Evolutionary conservation across 352 stramenopile species (phyloP), one percentile per base, ranked within the genome.

Genomic region (Globisporangium yorkense): DNA sequence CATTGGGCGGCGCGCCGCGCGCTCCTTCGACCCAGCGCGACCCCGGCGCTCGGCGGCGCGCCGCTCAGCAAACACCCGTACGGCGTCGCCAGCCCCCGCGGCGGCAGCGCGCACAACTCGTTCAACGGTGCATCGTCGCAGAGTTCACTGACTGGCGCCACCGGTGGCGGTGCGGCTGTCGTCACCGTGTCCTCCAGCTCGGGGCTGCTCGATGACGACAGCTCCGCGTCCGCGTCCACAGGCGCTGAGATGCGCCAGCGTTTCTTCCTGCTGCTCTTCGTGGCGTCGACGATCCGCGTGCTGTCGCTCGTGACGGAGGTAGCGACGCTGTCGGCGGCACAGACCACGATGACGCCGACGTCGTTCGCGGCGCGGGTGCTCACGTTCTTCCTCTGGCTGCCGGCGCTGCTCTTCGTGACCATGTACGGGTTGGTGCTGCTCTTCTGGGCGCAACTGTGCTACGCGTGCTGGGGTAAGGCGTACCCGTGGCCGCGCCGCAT

Each of bases 341-440:
- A 69, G 33, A 65, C 59, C 9, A 64, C 77, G n/a, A 72, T 77
- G 39, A 65, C 67, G 18, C 33, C 58, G 8, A 71, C 71, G 6
- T 81, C 72, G 21, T 55, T 84, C 27, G 75, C 77, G 65, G 69
- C 64, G 56, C 68, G 71, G 8, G 56, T 91, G 53, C 66, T 86
- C 33, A 67, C 70, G 39, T 59, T 90, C 41, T 87, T 93, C 60
- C 61, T 90, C 18, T 89, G 82, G 75, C 68, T 93, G 15, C 84
- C 84, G 29, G 77, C 76, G 56, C 81, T 93, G 66, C 71, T 93
- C n/a, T 93, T 91, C 51, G 71, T 91, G 62, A 86, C 77, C 58
- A 93, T 88, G 76, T 91, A 93, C 54, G 80, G 77, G 10, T 77
- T 93, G 33, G 79, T 93, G 66, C 70, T 93, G 65, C 78, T 93